phyloP scores from a whole-genome alignment of 768 basidiomycete genomes.

The Leccinum pellstonianum region DNA sequence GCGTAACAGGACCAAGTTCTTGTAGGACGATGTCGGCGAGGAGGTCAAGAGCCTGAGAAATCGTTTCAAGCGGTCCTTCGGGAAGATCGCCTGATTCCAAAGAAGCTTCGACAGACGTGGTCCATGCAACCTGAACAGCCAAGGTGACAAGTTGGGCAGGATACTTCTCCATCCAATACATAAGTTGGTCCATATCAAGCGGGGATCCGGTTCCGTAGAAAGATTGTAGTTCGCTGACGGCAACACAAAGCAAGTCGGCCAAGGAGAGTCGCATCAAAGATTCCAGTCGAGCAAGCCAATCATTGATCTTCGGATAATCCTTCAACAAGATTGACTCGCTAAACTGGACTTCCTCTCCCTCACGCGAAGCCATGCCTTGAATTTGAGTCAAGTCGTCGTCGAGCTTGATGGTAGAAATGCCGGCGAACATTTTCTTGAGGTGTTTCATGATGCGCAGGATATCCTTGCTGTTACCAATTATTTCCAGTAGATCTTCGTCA shows the following conservation, averaged over 20 bases:
- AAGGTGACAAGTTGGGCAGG: constrained; percentile 96
- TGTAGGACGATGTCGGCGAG: constrained; percentile 96
- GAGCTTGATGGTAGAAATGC: constrained; percentile 83
- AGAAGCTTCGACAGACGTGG: constrained; percentile 71
- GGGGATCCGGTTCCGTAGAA: constrained; percentile 72
- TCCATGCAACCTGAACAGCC: constrained; percentile 96
- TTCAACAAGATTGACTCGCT: constrained; percentile 81
- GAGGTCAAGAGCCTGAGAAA: constrained; percentile 83
- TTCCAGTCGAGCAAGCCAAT: constrained; percentile 94
- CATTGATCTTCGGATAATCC: constrained; percentile 97
- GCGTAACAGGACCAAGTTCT: constrained; percentile 86
- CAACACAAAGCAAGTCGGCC: constrained; percentile 74
- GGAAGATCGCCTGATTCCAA: constrained; percentile 57
- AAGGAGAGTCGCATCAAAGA: constrained; percentile 90
- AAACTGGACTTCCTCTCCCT: constrained; percentile 92
- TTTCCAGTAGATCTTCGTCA: constrained; percentile 97
- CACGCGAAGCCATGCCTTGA: constrained; percentile 90
- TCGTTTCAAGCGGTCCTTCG: constrained; percentile 66
- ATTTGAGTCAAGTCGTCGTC: constrained; percentile 89
- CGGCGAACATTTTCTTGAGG: constrained; percentile 99
- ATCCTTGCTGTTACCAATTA: constrained; percentile 99
- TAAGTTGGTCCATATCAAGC: constrained; percentile 65
- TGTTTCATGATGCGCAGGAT: constrained; percentile 98
- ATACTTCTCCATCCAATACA: constrained; percentile 90
- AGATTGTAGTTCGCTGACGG: constrained; percentile 73